Conservation (phyloP, 2,329 filamentous ascomycete species). For the Calonectria hawksworthii region DNA sequence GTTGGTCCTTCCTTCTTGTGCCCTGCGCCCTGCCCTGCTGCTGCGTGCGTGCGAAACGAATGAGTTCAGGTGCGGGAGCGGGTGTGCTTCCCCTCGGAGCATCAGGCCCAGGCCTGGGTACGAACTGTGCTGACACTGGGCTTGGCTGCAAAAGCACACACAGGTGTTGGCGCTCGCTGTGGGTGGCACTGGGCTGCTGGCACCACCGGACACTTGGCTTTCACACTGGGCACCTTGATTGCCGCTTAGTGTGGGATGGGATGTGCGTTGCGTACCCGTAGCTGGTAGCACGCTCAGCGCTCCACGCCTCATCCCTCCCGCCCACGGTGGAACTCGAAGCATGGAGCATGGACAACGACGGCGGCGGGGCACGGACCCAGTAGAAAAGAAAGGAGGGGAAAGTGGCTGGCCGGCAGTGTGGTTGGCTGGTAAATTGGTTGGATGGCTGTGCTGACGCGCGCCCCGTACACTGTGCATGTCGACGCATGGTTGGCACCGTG, state of each 20-base stretch:
- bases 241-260: neutral
- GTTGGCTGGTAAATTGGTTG: slow-evolving; percentile 6
- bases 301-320: neutral
- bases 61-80: slow-evolving; percentile 3
- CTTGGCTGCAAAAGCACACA: neutral
- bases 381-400: slow-evolving; percentile 13
- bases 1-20: neutral
- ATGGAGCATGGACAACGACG: neutral
- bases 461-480: neutral
- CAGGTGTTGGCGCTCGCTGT: neutral
- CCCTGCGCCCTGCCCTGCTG: slow-evolving; percentile 19
- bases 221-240: neutral
- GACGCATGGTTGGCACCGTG: neutral
- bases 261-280: slow-evolving; percentile 5
- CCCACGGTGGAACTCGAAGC: neutral
- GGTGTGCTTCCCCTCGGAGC: neutral
- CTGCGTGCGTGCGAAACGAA: neutral
- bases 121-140: neutral
- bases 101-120: neutral
- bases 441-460: slow-evolving; percentile 10
- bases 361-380: slow-evolving; percentile 7
- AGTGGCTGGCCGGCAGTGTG: slow-evolving; percentile 4
- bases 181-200: neutral
- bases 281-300: neutral
- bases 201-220: neutral